phyloP scores from a whole-genome alignment of 2,329 filamentous ascomycete species.

The Monosporascus sp. region DNA sequence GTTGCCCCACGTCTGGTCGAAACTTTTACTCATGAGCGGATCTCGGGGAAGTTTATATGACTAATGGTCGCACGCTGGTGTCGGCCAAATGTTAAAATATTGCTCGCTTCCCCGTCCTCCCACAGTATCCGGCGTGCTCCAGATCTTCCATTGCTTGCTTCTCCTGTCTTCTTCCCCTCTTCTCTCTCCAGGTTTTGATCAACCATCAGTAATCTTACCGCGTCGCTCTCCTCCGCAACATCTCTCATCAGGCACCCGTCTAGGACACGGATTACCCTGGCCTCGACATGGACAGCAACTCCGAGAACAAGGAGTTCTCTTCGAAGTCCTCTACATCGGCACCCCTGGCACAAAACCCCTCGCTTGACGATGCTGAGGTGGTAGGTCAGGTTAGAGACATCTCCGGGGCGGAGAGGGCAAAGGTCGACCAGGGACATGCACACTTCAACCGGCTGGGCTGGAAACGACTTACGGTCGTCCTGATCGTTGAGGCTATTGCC shows the following conservation, averaged over 20 bases:
- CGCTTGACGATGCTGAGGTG: constrained; percentile 12
- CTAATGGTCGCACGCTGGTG: not conserved
- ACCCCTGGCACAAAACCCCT: not conserved
- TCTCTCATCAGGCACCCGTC: not conserved
- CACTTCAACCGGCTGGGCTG: constrained; percentile 51
- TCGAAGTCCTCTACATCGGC: not conserved
- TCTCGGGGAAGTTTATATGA: not conserved
- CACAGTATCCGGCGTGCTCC: not conserved
- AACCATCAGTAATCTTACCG: no score
- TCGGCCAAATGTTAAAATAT: not conserved
- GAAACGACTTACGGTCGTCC: constrained; percentile 50
- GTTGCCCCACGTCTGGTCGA: not conserved
- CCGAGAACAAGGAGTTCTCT: not conserved
- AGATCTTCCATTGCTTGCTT: not conserved
- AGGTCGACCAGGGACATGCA: constrained; percentile 38
- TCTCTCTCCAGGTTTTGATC: not conserved
- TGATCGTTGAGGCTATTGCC: constrained; percentile 53
- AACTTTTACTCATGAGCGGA: not conserved
- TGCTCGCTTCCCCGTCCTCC: not conserved
- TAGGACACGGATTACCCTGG: not conserved
- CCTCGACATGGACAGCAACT: not conserved
- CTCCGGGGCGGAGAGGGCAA: constrained; percentile 41
- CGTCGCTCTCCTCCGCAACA: not conserved
- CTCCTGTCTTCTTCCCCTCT: not conserved
- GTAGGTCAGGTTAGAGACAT: constrained; percentile 30